These are phyloP conservation scores for Selaginella moellendorffii DNA, from an alignment of 75 land plant genomes.

Conservation along the genomic window DNA sequence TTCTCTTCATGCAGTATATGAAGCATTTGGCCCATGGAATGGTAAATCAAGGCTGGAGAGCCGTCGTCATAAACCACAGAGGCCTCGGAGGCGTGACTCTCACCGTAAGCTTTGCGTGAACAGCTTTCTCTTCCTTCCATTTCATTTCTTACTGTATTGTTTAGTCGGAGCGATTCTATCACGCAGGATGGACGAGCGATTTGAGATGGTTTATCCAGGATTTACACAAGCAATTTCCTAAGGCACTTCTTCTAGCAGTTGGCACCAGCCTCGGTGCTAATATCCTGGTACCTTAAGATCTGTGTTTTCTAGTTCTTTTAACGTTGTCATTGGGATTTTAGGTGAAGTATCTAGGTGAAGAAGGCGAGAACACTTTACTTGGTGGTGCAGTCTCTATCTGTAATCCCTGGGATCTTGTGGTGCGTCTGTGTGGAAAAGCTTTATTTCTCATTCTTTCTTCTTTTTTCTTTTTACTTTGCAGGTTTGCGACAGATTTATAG, in stretches of 20 bases:
- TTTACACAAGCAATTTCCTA: constrained; percentile 58
- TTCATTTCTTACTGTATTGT: too few species aligned
- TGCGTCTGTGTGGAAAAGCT: constrained; percentile 27
- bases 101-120: constrained; percentile 57
- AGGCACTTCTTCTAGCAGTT: constrained; percentile 56
- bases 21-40: constrained; percentile 52
- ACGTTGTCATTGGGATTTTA: constrained; percentile 15
- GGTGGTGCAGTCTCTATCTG: constrained; percentile 87
- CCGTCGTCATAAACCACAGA: constrained; percentile 80
- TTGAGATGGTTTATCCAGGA: constrained; percentile 42
- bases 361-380: constrained; percentile 56
- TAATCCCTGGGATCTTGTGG: constrained; percentile 97
- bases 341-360: constrained; percentile 98
- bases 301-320: too few species aligned
- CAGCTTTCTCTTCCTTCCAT: background rate
- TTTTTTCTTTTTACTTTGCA: constrained; percentile 14
- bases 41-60: constrained; percentile 78
- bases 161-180: constrained; percentile 87
- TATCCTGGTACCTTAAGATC: constrained; percentile 47
- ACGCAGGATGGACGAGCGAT: constrained; percentile 99
- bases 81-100: constrained; percentile 86
- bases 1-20: constrained; percentile 49
- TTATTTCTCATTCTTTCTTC: background rate
- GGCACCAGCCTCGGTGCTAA: constrained; percentile 98
- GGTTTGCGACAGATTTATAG: constrained; percentile 80